These are phyloP conservation scores for Patellaria atrata DNA, from an alignment of 495 filamentous ascomycete genomes.

Conservation along the genomic window DNA sequence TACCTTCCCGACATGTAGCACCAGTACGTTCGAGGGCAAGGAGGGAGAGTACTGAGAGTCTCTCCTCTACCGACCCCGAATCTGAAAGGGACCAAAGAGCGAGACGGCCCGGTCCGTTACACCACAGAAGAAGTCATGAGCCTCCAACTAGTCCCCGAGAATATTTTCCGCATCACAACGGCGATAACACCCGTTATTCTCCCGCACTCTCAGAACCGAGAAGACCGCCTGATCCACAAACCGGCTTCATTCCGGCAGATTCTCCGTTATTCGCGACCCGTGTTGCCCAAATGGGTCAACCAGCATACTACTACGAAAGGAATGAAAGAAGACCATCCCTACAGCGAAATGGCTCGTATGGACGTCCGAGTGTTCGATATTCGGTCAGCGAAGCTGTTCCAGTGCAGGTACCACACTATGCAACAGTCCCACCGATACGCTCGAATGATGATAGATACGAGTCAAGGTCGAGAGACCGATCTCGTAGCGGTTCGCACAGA, in stretches of 20 bases:
- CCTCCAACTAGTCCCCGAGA: constrained; percentile 23
- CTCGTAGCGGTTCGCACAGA: constrained; percentile 6
- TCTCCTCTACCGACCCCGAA: constrained; percentile 12
- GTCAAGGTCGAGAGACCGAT: background rate
- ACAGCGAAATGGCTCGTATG: constrained; percentile 2
- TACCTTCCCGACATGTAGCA: background rate
- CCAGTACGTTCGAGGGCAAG: constrained; percentile 6
- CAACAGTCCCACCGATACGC: background rate
- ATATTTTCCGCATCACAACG: constrained; percentile 19
- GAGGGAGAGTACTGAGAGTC: constrained; percentile 1
- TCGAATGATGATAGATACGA: background rate
- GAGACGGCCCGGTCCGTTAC: constrained; percentile 8
- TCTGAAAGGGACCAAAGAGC: constrained; percentile 7
- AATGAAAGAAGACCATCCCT: constrained; percentile 5
- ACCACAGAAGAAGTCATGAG: constrained; percentile 23
- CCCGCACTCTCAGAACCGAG: background rate
- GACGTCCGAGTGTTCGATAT: constrained; percentile 8
- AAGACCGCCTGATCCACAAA: constrained; percentile 2
- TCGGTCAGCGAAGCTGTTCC: constrained; percentile 5
- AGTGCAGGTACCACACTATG: constrained; percentile 3
- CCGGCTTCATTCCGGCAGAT: constrained; percentile 21
- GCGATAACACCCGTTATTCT: constrained; percentile 9
- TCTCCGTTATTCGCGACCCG: constrained; percentile 26
- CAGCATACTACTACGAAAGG: constrained; percentile 12
- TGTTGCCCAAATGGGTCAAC: constrained; percentile 20